Evolutionary conservation across 1,284 basidiomycete species (phyloP), one percentile per base, ranked within the genome.

Genomic region (Boletus mariae): DNA sequence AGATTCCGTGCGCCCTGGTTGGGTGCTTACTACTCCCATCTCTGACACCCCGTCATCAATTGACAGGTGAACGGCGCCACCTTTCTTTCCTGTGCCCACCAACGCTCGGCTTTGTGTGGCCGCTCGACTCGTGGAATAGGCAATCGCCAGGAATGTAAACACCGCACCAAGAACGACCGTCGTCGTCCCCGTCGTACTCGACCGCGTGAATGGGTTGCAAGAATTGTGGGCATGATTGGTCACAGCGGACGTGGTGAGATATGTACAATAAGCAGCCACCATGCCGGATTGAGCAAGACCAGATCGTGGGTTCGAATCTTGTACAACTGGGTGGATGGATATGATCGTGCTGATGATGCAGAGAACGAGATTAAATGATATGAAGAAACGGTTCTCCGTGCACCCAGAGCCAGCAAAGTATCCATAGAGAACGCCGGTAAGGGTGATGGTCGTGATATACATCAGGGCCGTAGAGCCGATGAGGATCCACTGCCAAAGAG

Each of bases 101-200:
- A 98, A 75, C 11, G 94, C 94, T 57, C 89, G 85, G 63, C 89
- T 93, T 71, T 97, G 94, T 0, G 96, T 99, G 7, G 97, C 96
- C 2, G 97, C 96, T 45, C 97, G 81, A 23, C 88, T 93, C 0
- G 96, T 99, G 23, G 94, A 97, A 70, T 98, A 99, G 10, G 97
- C 96, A 61, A 99, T 98, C 3, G 97, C 95, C 45, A 98, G 73
- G 80, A 99, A 98, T 1, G 96, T 99, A 73, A 99, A 98, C 13
- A 94, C 72, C 5, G 93, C 97, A 42, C 96, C 97, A 42, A 98
- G 77, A 26, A 98, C 79, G 32, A 96, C 86, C 1, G 93, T 91
- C 3, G 93, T 94, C 23, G 87, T 94, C 58, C 89, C 85, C 1
- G 94, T 91, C 46, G 77, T 86, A 59, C 75, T 80, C 41, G 80